A percentile compares a stretch with the other conserved stretches of the same genome.
phyloP scores from a whole-genome alignment of 1,139 yeast genomes.

The Taphrina deformans region DNA sequence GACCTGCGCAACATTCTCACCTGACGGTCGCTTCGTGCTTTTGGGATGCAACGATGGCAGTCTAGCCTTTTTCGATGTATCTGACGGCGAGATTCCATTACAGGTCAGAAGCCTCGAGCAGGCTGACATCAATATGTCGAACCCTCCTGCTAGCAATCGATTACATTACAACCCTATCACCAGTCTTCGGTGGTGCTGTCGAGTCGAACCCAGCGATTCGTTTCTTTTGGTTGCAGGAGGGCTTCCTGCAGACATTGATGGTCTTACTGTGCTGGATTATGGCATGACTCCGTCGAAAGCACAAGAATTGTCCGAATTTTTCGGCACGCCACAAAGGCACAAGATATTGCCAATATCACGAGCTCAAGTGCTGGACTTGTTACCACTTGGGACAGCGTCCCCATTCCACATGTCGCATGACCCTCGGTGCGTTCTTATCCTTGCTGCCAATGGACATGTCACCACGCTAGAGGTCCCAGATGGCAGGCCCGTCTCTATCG shows the following conservation, averaged over 20 bases:
- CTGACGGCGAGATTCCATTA: constrained; percentile 63
- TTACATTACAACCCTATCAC: constrained; percentile 47
- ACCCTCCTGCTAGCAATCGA: constrained; percentile 35
- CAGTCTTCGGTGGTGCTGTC: constrained; percentile 67
- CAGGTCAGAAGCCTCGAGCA: constrained; percentile 75
- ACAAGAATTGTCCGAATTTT: constrained; percentile 76
- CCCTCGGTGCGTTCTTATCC: constrained; percentile 60
- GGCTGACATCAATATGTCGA: constrained; percentile 60
- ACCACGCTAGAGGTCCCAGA: constrained; percentile 57
- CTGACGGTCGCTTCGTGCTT: constrained; percentile 82
- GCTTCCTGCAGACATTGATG: constrained; percentile 53
- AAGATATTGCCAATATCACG: constrained; percentile 56
- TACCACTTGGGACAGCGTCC: constrained; percentile 55
- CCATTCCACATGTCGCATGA: constrained; percentile 73
- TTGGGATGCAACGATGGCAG: constrained; percentile 81
- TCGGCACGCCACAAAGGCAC: constrained; percentile 63
- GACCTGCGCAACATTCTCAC: constrained; percentile 75
- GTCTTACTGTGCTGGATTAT: constrained; percentile 67
- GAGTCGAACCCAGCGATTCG: constrained; percentile 68
- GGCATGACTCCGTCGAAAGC: constrained; percentile 79
- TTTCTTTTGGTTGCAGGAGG: constrained; percentile 73
- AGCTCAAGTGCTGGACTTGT: constrained; percentile 50
- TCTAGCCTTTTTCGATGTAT: constrained; percentile 88
- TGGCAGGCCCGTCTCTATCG: constrained; percentile 58
- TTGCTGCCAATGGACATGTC: constrained; percentile 61